Base-by-base conservation (phyloP, 1,284 basidiomycete species). In the Ceratobasidium sp. region DNA sequence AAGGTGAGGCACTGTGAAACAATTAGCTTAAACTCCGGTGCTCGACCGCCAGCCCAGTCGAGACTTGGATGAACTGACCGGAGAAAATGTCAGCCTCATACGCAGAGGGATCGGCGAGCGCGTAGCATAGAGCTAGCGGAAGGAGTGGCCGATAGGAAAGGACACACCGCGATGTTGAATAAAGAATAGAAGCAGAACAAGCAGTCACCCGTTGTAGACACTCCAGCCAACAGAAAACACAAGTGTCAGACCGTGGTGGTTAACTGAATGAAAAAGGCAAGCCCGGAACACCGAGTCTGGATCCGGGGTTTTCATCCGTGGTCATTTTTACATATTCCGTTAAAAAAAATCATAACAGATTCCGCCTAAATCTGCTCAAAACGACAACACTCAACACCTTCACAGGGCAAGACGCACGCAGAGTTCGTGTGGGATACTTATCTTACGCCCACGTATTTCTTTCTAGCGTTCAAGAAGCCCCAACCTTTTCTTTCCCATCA, bases 101-200 rank as follows among this genome's bases (percentile, higher is more conserved):
- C 49, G 20, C 3, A 20, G 18, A 40, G 61, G n/a, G 39, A 63
- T 63, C 61, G 44, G 6, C 44, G 44, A 12, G 39, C 61, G 61
- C 33, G 5, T 40, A 42, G 20, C 33, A 5, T 20, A 15, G 20
- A 20, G 40, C 39, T 33, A 33, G 10, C n/a, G 61, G 39, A 42
- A 20, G 39, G 4, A 7, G 18, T 39, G 40, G 10, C 12, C 6
- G 28, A n/a, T n/a, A 66, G 63, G 26, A 46, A 49, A 23, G 63
- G 20, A 66, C 42, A 12, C 63, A 66, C 63, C 44, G 63, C 10
- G 23, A 49, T 63, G 39, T n/a, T n/a, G n/a, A n/a, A n/a, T 66
- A 44, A 46, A 46, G 63, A n/a, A 64, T 3, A 20, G 40, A 44
- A 49, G 23, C 42, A 44, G 63, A 66, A 66, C 63, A 66, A 66